Conservation (phyloP, 169 alveolate species). For the Plasmodium inui region DNA sequence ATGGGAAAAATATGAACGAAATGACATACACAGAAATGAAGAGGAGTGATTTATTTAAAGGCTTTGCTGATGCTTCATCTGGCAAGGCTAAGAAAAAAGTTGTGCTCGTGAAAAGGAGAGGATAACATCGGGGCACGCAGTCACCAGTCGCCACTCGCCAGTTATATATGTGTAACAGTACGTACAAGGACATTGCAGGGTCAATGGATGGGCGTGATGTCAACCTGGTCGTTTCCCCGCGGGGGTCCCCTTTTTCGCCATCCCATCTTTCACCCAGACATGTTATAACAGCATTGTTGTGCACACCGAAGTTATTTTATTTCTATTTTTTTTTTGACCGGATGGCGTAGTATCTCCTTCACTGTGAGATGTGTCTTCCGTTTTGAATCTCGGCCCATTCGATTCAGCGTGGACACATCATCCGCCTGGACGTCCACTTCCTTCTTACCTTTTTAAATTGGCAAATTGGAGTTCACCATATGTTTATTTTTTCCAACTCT, state of each 20-base stretch:
- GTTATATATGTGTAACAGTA: background rate
- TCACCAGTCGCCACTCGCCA: too few relatives aligned
- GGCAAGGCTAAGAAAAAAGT: constrained; percentile 31
- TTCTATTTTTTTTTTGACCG: background rate
- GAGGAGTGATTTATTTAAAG: constrained; percentile 46
- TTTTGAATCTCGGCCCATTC: background rate
- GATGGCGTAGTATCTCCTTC: background rate
- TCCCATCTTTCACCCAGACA: background rate
- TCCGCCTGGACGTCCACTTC: background rate
- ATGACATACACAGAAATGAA: constrained; percentile 41
- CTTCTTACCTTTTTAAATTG: background rate
- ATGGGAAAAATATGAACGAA: constrained; percentile 45
- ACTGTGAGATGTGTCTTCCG: background rate
- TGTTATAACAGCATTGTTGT: background rate
- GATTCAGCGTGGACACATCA: background rate
- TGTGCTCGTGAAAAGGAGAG: constrained; percentile 4
- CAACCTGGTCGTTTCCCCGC: background rate
- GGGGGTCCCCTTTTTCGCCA: background rate
- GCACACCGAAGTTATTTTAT: background rate
- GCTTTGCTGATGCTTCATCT: constrained; percentile 14
- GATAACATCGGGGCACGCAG: background rate
- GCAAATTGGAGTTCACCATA: background rate
- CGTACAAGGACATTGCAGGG: background rate
- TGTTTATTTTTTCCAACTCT: background rate
- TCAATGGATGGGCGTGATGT: background rate